A percentile compares a stretch with the other conserved stretches of the same genome.
Evolutionary conservation across 2,329 filamentous ascomycete genomes (phyloP).

Genomic region (Fusarium anguioides): DNA sequence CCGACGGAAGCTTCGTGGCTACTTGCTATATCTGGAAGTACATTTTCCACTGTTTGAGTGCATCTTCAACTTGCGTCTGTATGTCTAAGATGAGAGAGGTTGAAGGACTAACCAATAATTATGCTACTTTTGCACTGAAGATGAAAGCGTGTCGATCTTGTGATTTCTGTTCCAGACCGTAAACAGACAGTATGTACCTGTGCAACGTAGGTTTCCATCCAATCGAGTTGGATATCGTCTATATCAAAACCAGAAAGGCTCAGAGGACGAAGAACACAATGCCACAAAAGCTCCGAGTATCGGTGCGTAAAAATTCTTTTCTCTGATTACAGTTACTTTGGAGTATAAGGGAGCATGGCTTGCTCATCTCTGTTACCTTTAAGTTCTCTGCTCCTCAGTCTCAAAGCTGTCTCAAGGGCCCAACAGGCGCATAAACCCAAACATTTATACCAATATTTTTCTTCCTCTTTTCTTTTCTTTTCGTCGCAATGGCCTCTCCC

Average conservation of each 20-base stretch:
- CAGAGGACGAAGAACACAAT: not conserved
- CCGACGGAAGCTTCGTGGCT: conserved; percentile 20
- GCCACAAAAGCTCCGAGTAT: conserved; percentile 17
- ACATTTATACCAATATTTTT: no score
- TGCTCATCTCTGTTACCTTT: not conserved
- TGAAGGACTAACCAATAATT: not conserved
- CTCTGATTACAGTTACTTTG: not conserved
- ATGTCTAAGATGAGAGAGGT: not conserved
- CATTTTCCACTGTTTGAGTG: conserved; percentile 1
- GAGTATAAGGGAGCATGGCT: conserved; percentile 28
- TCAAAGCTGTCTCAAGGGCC: not conserved
- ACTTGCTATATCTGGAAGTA: conserved; percentile 13
- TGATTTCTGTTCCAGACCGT: conserved; percentile 5
- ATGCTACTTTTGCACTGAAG: not conserved
- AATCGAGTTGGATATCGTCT: conserved; percentile 6
- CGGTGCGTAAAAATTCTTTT: not conserved
- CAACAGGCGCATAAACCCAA: not conserved
- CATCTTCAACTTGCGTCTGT: not conserved
- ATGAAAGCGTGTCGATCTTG: conserved; percentile 7
- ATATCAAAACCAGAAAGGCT: not conserved
- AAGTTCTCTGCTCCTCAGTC: not conserved
- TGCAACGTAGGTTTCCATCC: not conserved
- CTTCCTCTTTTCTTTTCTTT: no score
- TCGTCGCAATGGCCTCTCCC: conserved; percentile 32
- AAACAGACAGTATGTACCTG: not conserved